Base-by-base conservation (phyloP, 305 asterid genomes). In the Petunia hybrid region DNA sequence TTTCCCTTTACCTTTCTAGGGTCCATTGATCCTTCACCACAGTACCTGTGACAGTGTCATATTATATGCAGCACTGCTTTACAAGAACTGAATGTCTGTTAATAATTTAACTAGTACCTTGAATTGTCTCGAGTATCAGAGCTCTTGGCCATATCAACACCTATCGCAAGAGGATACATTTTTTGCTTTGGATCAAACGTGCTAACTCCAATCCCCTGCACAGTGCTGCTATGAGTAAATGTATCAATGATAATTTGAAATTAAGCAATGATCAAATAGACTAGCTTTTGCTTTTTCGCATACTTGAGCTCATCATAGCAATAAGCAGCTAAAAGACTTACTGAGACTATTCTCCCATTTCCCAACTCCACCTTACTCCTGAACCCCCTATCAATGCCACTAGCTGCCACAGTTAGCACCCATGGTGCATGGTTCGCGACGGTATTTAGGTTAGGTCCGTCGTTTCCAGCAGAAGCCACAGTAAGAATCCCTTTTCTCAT, bases 391-490 rank as follows among this genome's bases (percentile, higher is more conserved):
- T 89, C 93, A 61, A 87, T 93, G 63, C 97, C 93, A 80, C 91
- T 92, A 13, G 99, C 99, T 8, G 89, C 99, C 42, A 95, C 97
- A 0, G 99, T 95, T 13, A 95, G 68, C 80, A 95, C 48, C 99
- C 99, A 95, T 1, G 99, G 99, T 1, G 99, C 99, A 40, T 93
- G 93, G 77, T 95, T 95, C 0, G 86, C 77, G 57, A 95, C 90
- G 3, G 87, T 60, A n/a, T 90, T 90, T 76, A 80, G 85, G 53
- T 57, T 35, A 3, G 97, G 98, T 10, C 99, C 99, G 31, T 88
- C 92, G 31, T 95, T 95, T 73, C 99, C 99, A 53, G 95, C 95
- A 0, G 99, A 93, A 80, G 99, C 95, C 77, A 92, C 97, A 0
- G 97, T 93, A 0, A 92, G 80, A 36, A 95, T 91, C 82, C 98